Evolutionary conservation across 768 basidiomycete species (phyloP).

Genomic region (Mycena chlorophos): DNA sequence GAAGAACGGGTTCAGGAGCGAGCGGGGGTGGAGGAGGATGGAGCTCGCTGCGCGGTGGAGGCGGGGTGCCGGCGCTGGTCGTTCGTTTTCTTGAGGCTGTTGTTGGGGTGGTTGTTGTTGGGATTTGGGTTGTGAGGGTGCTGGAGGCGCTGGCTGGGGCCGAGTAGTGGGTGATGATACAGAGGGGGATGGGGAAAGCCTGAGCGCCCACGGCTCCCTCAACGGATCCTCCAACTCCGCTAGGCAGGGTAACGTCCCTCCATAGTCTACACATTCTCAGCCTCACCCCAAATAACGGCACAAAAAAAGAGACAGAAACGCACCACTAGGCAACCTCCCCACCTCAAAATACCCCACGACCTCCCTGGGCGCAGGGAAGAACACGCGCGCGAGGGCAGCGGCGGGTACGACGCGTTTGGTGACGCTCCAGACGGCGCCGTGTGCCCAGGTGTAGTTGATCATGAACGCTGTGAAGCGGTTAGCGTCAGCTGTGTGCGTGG

Average conservation of each 20-base stretch:
- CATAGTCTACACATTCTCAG: constrained; percentile 54
- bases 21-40: constrained; percentile 45
- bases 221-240: constrained; percentile 53
- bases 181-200: too few species aligned
- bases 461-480: constrained; percentile 52
- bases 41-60: constrained; percentile 22
- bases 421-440: constrained; percentile 66
- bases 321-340: constrained; percentile 60
- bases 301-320: constrained; percentile 9
- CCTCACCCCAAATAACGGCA: constrained; percentile 22
- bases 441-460: constrained; percentile 73
- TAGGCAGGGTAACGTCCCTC: constrained; percentile 58
- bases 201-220: too few species aligned
- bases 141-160: too few species aligned
- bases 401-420: constrained; percentile 67
- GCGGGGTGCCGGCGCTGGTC: constrained; percentile 13
- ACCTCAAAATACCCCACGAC: constrained; percentile 56
- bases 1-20: constrained; percentile 69
- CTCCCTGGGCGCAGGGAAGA: constrained; percentile 61
- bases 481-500: constrained; percentile 11
- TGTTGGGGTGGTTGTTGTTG: constrained; percentile 14
- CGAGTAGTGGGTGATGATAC: too few species aligned
- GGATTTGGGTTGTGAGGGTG: too few species aligned
- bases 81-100: constrained; percentile 12
- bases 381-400: constrained; percentile 58